Evolutionary conservation across 169 alveolate genomes (phyloP).

Genomic region (Eimeria brunetti): DNA sequence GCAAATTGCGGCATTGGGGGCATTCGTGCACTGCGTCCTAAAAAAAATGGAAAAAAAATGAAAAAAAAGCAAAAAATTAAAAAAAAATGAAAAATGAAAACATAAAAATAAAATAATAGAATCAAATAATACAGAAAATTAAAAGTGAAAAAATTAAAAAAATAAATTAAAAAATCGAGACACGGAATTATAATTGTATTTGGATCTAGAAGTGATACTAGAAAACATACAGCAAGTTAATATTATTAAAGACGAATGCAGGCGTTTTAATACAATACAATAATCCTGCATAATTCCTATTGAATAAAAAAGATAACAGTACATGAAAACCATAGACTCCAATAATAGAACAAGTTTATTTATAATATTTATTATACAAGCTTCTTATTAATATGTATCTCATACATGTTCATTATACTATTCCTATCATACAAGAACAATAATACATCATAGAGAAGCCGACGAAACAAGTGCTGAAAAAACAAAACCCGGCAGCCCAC

Average conservation of each 20-base stretch:
- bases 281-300: too few species aligned
- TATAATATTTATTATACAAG: neutral
- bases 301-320: too few species aligned
- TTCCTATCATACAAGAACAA: too few species aligned
- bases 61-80: neutral
- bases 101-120: neutral
- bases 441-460: neutral
- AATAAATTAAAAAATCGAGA: too few species aligned
- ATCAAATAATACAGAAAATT: too few species aligned
- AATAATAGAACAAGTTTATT: neutral
- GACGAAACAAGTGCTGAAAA: too few species aligned
- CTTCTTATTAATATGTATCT: neutral
- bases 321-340: neutral
- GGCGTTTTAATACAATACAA: too few species aligned
- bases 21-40: conserved; percentile 35
- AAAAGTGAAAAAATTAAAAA: neutral
- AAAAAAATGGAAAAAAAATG: neutral
- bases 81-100: neutral
- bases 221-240: too few species aligned
- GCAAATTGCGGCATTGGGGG: conserved; percentile 49
- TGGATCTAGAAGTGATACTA: too few species aligned
- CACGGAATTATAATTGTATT: too few species aligned
- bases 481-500: neutral
- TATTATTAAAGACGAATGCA: too few species aligned
- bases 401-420: too few species aligned